These are phyloP conservation scores for Russula olivacea DNA, from an alignment of 768 basidiomycete genomes.

Conservation along the genomic window DNA sequence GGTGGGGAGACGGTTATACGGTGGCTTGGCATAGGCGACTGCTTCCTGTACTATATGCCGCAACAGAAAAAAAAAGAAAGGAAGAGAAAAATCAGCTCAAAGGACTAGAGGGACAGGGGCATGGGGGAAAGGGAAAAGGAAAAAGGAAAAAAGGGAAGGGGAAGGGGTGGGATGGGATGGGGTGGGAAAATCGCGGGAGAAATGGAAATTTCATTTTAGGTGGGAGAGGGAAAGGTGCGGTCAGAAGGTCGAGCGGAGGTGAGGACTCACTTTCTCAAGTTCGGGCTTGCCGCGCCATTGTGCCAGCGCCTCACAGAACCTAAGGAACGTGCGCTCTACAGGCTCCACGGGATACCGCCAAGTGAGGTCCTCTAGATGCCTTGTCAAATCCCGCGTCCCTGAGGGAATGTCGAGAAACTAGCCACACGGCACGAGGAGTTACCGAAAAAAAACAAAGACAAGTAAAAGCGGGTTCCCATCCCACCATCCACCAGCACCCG, in stretches of 20 bases:
- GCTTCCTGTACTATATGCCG: slow-evolving; percentile 31
- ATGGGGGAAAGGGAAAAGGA: too few relatives aligned
- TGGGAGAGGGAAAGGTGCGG: background rate
- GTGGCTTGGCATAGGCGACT: background rate
- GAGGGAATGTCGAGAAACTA: slow-evolving; percentile 76
- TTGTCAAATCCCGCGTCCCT: slow-evolving; percentile 66
- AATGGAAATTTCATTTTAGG: background rate
- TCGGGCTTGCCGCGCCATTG: slow-evolving; percentile 84
- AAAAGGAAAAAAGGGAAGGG: too few relatives aligned
- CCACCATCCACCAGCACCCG: background rate
- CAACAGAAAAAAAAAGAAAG: background rate
- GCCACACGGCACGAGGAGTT: background rate
- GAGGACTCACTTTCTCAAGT: slow-evolving; percentile 55
- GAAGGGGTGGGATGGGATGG: background rate
- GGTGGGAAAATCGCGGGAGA: background rate
- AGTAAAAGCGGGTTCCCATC: background rate
- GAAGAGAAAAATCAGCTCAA: background rate
- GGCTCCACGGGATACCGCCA: slow-evolving; percentile 80
- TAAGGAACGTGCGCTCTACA: slow-evolving; percentile 67
- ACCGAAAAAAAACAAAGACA: background rate
- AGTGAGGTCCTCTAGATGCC: slow-evolving; percentile 72
- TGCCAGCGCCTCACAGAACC: slow-evolving; percentile 78
- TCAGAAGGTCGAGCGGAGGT: background rate
- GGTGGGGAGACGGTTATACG: background rate
- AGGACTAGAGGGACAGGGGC: background rate